Evolutionary conservation across 306 rosid genomes (phyloP), one percentile per base, ranked within the genome.

Genomic region (Trifolium fragiferum): DNA sequence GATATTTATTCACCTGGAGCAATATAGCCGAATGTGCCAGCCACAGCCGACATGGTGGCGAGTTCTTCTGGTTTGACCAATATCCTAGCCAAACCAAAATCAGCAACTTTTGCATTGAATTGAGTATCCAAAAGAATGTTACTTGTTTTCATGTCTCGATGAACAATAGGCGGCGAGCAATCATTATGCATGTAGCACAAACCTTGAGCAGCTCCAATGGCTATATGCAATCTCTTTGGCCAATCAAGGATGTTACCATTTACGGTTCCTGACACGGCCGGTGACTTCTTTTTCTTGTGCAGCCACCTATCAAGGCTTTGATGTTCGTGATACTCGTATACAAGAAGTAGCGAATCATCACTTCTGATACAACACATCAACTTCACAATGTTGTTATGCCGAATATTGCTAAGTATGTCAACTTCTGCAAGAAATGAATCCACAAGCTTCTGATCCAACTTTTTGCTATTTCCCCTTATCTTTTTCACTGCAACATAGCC

Each of bases 21-120:
- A 58, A 80, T 74, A 19, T 80, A 80, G 59, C 83, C 83, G 38
- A 80, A 80, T 74, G 83, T 67, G 32, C 83, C 83, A 25, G 76
- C 76, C 38, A 80, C 83, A 59, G 76, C 25, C 27, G 83, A 80
- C 83, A 74, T 74, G 41, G 76, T 80, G 60, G 72, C 65, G n/a
- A 68, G 58, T 60, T 80, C 71, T 49, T 41, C 83, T 3, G 83
- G 80, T 40, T 74, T 80, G 76, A 59, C 7, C 53, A 80, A 68
- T 61, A 80, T 67, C 60, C 47, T 80, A 0, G 83, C 83, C 7
- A 80, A 59, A 5, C 83, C 83, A 63, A 80, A 80, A 74, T 80
- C 83, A 47, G 80, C 83, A 67, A 80, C 83, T 80, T 80, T 80
- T 68, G 83, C 83, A 61, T 74, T 80, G 80, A 80, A 80, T 19